Evolutionary conservation across 352 stramenopile species (phyloP), one percentile per base, ranked within the genome.

Genomic region (Phytophthora constricta): DNA sequence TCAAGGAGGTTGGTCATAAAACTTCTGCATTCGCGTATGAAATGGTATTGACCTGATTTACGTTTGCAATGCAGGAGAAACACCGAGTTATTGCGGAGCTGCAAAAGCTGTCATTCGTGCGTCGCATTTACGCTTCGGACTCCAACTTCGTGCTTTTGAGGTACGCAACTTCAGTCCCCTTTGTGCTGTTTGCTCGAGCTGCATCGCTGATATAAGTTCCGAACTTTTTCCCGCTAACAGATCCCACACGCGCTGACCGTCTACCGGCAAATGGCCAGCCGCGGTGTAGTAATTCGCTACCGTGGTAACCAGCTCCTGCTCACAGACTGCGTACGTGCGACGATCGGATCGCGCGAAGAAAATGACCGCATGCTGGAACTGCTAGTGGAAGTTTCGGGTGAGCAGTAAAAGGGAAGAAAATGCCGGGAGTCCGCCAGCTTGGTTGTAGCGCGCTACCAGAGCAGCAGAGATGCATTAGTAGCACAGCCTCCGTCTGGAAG

Each of bases 121-220:
- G 86, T 19, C 82, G 90, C 41, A 95, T 99, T 39, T 98, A 98
- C 73, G 86, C 85, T 8, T 98, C 92, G 25, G 97, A 99, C 91
- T 86, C 96, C 13, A 99, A 99, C 80, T 99, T 99, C 74, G 88
- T 99, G 51, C 84, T 99, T 98, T 99, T 55, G 79, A 98, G 72
- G 80, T 99, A 58, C 31, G 69, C 28, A 27, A 42, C 34, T 54
- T 13, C 41, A 22, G 27, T 42, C 28, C 65, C 4, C n/a, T 31
- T 14, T 72, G n/a, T 47, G 41, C 4, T 20, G n/a, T n/a, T n/a
- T n/a, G 13, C 39, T 11, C 7, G 17, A 46, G 39, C 39, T n/a
- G n/a, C 39, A 22, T 23, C 5, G n/a, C 39, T 46, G 10, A 46
- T 46, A 5, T 46, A 8, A 46, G 17, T n/a, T n/a, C n/a, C n/a